Percentiles rank a stretch among this genome's conserved stretches.
These are phyloP conservation scores for Cystobasidiaceae sp. DNA, from an alignment of 1,284 basidiomycete species.

Conservation along the genomic window DNA sequence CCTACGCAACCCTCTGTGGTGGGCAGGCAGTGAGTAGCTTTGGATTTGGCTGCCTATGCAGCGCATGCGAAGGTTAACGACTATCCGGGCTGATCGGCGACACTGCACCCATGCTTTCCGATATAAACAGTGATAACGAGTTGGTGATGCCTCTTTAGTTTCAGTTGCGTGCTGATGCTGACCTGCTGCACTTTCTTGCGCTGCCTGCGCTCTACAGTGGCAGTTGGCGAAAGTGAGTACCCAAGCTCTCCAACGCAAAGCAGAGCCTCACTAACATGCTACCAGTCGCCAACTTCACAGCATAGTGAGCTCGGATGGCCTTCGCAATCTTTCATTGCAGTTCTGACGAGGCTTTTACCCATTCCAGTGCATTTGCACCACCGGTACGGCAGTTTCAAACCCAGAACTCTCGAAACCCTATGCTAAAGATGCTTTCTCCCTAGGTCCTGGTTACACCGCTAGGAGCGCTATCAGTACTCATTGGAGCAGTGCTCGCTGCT, in stretches of 20 bases:
- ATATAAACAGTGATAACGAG: slow-evolving; percentile 11
- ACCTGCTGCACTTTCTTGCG: neutral
- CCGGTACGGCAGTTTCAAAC: slow-evolving; percentile 56
- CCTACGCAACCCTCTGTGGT: slow-evolving; percentile 92
- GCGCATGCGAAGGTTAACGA: neutral
- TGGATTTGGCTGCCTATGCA: neutral
- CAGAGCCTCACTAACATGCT: neutral
- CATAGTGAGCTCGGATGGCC: no score
- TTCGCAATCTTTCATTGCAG: no score
- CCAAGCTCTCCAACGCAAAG: no score
- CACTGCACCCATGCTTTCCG: neutral
- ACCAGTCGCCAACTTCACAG: slow-evolving; percentile 94
- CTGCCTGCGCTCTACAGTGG: slow-evolving; percentile 54
- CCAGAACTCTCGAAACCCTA: neutral
- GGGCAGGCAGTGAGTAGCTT: slow-evolving; percentile 77
- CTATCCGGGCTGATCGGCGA: slow-evolving; percentile 6
- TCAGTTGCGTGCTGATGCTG: neutral
- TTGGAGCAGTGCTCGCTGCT: slow-evolving; percentile 89
- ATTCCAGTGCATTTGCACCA: slow-evolving; percentile 72
- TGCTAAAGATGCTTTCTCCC: neutral
- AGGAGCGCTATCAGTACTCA: slow-evolving; percentile 92
- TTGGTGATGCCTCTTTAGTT: neutral
- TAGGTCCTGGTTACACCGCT: slow-evolving; percentile 77
- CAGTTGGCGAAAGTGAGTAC: slow-evolving; percentile 72
- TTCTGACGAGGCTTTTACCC: no score